phyloP scores from a whole-genome alignment of 2,329 filamentous ascomycete species.

The Escovopsis sp. region DNA sequence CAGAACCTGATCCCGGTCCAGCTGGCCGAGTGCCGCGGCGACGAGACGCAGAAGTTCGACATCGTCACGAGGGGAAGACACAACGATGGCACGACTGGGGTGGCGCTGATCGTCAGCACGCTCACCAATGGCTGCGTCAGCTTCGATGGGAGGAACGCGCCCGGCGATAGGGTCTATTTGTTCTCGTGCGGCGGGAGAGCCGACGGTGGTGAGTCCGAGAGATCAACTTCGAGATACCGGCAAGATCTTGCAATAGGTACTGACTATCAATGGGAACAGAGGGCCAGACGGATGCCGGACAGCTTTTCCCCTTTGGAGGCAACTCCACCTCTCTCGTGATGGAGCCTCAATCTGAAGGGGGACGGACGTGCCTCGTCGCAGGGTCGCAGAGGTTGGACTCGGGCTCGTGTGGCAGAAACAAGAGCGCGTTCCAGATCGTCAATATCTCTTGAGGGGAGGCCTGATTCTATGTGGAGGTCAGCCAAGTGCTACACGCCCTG shows the following conservation, averaged over 20 bases:
- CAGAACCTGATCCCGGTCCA: slow-evolving; percentile 37
- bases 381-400: slow-evolving; percentile 10
- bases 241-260: too few species aligned
- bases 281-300: slow-evolving; percentile 31
- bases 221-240: slow-evolving; percentile 7
- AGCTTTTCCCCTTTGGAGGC: slow-evolving; percentile 33
- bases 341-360: slow-evolving; percentile 28
- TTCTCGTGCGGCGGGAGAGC: slow-evolving; percentile 39
- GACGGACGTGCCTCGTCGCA: slow-evolving; percentile 12
- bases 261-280: slow-evolving; percentile 12
- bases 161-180: slow-evolving; percentile 31
- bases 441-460: slow-evolving; percentile 1
- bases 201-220: slow-evolving; percentile 24
- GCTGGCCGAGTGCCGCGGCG: slow-evolving; percentile 28
- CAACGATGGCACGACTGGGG: slow-evolving; percentile 26
- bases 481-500: too few species aligned
- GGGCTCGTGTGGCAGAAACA: slow-evolving; percentile 15
- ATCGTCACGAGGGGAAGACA: slow-evolving; percentile 34
- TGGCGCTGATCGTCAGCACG: slow-evolving; percentile 32
- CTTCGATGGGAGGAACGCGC: slow-evolving; percentile 29
- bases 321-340: slow-evolving; percentile 26
- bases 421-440: slow-evolving; percentile 9
- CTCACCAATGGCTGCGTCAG: slow-evolving; percentile 37
- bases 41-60: slow-evolving; percentile 34
- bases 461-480: too few species aligned